A percentile compares a stretch with the other conserved stretches of the same genome.
Evolutionary conservation across 805 yeast species (phyloP).

Genomic region (Candida morakotiae): DNA sequence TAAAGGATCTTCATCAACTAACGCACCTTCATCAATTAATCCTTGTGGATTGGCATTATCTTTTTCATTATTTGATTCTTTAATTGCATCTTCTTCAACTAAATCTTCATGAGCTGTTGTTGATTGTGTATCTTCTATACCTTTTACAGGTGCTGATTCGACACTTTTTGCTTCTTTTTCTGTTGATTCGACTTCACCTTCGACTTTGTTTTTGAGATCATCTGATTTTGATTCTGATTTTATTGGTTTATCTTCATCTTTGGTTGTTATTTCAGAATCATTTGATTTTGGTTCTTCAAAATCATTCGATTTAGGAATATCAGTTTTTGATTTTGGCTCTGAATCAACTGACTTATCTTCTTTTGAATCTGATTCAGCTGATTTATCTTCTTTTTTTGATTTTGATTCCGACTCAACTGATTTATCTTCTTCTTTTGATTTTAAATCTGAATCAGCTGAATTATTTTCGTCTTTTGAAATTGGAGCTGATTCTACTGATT

Average conservation of each 20-base stretch:
- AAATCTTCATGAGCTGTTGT: slow-evolving; percentile 2
- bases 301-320: too few relatives aligned
- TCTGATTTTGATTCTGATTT: neutral
- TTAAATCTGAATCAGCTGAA: neutral
- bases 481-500: neutral
- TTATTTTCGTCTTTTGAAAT: slow-evolving; percentile 2
- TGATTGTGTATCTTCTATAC: slow-evolving; percentile 6
- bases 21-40: slow-evolving; percentile 5
- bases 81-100: slow-evolving; percentile 3
- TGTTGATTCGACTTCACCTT: too few relatives aligned
- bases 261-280: neutral
- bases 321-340: neutral
- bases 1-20: slow-evolving; percentile 2
- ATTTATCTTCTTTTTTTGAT: neutral
- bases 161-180: neutral
- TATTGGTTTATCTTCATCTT: neutral
- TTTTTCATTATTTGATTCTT: neutral
- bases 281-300: neutral
- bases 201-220: too few relatives aligned
- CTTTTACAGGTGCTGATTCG: neutral
- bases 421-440: neutral
- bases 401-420: neutral
- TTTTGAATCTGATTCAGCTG: neutral
- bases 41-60: slow-evolving; percentile 1
- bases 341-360: neutral